Percentiles rank a stretch among this genome's conserved stretches.
These are phyloP conservation scores for Wickerhamomyces silvicola DNA, from an alignment of 805 yeast genomes.

Conservation along the genomic window DNA sequence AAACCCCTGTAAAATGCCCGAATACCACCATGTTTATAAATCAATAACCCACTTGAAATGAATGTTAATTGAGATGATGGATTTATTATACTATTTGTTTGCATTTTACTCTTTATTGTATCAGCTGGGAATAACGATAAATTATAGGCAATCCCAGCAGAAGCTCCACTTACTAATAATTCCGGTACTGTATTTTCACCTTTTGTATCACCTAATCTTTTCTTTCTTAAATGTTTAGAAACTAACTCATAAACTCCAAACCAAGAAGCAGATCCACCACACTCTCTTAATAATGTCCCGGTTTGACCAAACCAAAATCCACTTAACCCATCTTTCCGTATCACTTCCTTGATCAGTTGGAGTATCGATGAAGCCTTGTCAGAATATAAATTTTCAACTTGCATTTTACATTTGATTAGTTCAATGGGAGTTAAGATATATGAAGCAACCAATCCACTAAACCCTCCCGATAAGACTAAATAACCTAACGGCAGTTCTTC, in stretches of 20 bases:
- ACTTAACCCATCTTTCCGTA: conserved; percentile 45
- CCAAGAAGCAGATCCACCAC: conserved; percentile 92
- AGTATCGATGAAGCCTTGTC: conserved; percentile 26
- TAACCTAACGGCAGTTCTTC: conserved; percentile 31
- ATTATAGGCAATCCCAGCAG: conserved; percentile 81
- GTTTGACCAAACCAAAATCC: conserved; percentile 89
- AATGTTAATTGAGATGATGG: conserved; percentile 25
- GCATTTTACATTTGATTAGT: conserved; percentile 79
- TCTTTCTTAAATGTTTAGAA: conserved; percentile 30
- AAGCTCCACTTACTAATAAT: conserved; percentile 70
- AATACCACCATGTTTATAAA: conserved; percentile 52
- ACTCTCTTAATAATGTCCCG: conserved; percentile 75
- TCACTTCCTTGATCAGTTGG: conserved; percentile 35
- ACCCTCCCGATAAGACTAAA: conserved; percentile 65
- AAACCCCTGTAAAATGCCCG: conserved; percentile 76
- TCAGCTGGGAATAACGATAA: conserved; percentile 82
- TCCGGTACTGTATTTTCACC: conserved; percentile 39
- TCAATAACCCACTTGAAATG: conserved; percentile 30
- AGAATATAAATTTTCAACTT: conserved; percentile 45
- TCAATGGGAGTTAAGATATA: conserved; percentile 90
- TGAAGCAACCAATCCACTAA: conserved; percentile 78
- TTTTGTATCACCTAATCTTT: conserved; percentile 23
- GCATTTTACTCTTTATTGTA: conserved; percentile 82
- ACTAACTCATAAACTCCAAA: conserved; percentile 78
- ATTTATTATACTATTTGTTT: conserved; percentile 43